phyloP scores from a whole-genome alignment of 2,329 filamentous ascomycete genomes.

The Fusarium sterilihyphosum region DNA sequence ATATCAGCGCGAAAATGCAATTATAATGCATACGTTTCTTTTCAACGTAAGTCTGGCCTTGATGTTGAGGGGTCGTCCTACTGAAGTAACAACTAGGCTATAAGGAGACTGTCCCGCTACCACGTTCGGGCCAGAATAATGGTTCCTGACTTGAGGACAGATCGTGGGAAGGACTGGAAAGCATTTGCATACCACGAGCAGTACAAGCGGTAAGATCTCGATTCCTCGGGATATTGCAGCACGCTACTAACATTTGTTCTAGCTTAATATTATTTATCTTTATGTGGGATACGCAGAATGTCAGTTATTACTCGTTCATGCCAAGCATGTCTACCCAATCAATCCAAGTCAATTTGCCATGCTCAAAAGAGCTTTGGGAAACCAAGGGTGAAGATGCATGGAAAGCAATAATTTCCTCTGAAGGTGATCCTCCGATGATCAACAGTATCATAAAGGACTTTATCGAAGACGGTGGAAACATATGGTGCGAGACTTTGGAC shows the following conservation, averaged over 20 bases:
- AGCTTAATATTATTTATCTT: not conserved
- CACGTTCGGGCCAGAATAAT: not conserved
- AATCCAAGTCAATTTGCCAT: accelerated
- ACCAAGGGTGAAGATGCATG: not conserved
- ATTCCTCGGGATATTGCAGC: too few species aligned
- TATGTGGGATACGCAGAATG: not conserved
- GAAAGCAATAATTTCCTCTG: too few species aligned
- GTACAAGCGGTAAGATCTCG: not conserved
- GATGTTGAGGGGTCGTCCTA: too few species aligned
- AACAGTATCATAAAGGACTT: not conserved
- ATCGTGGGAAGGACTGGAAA: not conserved
- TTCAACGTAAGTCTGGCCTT: not conserved
- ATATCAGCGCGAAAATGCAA: not conserved
- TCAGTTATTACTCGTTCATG: not conserved
- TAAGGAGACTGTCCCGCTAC: not conserved
- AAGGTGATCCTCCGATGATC: not conserved
- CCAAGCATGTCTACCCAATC: not conserved
- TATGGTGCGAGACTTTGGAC: not conserved
- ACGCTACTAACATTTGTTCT: too few species aligned
- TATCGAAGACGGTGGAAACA: not conserved
- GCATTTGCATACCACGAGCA: not conserved
- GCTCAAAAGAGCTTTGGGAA: not conserved
- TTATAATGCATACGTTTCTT: not conserved
- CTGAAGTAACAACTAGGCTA: not conserved
- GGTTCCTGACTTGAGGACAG: not conserved